Percentiles rank a stretch among this genome's conserved stretches.
Evolutionary conservation across 1,284 basidiomycete genomes (phyloP).

Genomic region (Ceratobasidium sp.): DNA sequence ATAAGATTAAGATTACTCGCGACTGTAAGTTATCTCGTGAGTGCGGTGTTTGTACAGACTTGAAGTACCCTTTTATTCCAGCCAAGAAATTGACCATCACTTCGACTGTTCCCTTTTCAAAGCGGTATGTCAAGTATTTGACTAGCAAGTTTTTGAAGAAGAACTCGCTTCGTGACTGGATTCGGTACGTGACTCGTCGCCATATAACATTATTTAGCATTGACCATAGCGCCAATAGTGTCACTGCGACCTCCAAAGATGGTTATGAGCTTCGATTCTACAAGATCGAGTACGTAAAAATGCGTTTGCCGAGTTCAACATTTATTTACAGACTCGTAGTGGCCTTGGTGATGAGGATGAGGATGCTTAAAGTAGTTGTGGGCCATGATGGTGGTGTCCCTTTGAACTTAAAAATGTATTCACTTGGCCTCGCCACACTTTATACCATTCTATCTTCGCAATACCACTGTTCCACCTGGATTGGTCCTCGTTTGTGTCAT

Average conservation of each 20-base stretch:
- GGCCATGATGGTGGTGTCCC: background rate
- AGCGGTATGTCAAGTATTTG: conserved; percentile 91
- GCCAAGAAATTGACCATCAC: conserved; percentile 81
- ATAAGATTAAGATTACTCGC: conserved; percentile 79
- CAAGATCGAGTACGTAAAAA: conserved; percentile 82
- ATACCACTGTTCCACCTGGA: conserved; percentile 3
- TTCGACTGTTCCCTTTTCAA: conserved; percentile 85
- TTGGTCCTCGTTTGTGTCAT: background rate
- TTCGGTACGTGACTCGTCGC: conserved; percentile 58
- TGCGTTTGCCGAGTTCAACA: background rate
- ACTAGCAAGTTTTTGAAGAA: conserved; percentile 97
- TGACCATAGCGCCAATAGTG: conserved; percentile 58
- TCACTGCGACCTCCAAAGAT: conserved; percentile 89
- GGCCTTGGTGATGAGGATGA: conserved; percentile 38
- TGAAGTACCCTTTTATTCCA: conserved; percentile 50
- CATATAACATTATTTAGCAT: conserved; percentile 42
- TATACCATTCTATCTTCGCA: conserved; percentile 25
- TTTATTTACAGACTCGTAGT: conserved; percentile 1
- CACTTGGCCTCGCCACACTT: background rate
- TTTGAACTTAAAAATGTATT: conserved; percentile 32
- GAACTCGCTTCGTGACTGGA: conserved; percentile 84
- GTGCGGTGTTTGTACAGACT: background rate
- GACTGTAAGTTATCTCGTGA: conserved; percentile 64
- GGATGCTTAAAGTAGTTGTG: conserved; percentile 23
- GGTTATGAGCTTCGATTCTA: conserved; percentile 91